phyloP scores from a whole-genome alignment of 2,329 filamentous ascomycete genomes.

The Neonectria ditissima region DNA sequence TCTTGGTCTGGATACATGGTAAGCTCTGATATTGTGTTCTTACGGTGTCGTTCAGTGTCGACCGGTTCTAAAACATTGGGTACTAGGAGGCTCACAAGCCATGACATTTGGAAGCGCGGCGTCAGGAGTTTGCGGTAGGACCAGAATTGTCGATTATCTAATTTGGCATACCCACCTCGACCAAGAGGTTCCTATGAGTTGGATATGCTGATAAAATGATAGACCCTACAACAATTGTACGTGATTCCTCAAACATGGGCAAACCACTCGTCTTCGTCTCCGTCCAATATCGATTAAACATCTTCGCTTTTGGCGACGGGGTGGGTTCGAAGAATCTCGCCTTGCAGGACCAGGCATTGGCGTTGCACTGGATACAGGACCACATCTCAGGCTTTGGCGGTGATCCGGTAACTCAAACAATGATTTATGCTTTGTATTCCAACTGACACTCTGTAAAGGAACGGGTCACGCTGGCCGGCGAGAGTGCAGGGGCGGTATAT shows the following conservation, averaged over 20 bases:
- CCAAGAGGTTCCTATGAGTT: no score
- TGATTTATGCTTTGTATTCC: neutral
- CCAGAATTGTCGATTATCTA: neutral
- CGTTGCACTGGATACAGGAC: constrained; percentile 46
- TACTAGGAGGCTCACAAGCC: constrained; percentile 55
- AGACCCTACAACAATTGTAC: constrained; percentile 52
- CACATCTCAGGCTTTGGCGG: constrained; percentile 48
- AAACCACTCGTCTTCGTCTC: constrained; percentile 35
- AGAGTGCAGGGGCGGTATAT: constrained; percentile 60
- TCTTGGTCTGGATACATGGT: constrained; percentile 60
- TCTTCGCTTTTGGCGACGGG: constrained; percentile 58
- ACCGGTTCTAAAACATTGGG: constrained; percentile 1
- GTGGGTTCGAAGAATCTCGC: constrained; percentile 52
- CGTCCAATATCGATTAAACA: constrained; percentile 41
- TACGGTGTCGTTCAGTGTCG: no score
- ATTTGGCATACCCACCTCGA: no score
- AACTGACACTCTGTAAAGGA: constrained; percentile 36
- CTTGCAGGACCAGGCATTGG: constrained; percentile 49
- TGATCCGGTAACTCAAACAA: constrained; percentile 37
- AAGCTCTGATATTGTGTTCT: no score
- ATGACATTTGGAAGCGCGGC: constrained; percentile 57
- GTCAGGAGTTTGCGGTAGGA: constrained; percentile 55
- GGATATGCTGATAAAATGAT: neutral
- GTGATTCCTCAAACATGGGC: constrained; percentile 48
- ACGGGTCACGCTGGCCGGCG: constrained; percentile 57